Conservation (phyloP, 1,139 yeast species). For the Debaryomyces coudertii region DNA sequence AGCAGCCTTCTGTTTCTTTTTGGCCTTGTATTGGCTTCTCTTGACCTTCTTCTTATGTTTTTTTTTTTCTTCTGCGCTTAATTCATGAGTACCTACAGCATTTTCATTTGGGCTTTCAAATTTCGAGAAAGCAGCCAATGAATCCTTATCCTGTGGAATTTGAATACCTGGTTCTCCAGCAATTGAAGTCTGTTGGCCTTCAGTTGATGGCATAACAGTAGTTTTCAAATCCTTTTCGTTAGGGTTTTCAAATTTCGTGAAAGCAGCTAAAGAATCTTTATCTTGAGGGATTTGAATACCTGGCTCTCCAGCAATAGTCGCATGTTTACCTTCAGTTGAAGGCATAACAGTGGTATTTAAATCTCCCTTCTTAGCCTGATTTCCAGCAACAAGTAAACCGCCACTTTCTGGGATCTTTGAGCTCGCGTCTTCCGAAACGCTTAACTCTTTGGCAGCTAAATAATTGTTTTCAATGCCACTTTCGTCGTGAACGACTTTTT, state of each 20-base stretch:
- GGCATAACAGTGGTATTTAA: slow-evolving; percentile 60
- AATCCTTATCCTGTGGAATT: slow-evolving; percentile 42
- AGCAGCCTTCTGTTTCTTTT: slow-evolving; percentile 48
- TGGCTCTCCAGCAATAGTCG: slow-evolving; percentile 58
- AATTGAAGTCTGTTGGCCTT: slow-evolving; percentile 42
- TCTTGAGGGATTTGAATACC: slow-evolving; percentile 51
- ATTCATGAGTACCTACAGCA: slow-evolving; percentile 21
- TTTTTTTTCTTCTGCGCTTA: slow-evolving; percentile 45
- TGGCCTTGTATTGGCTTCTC: slow-evolving; percentile 50
- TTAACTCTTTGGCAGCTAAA: slow-evolving; percentile 46
- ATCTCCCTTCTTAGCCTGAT: slow-evolving; percentile 21
- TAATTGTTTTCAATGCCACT: slow-evolving; percentile 66
- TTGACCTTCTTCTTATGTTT: slow-evolving; percentile 53
- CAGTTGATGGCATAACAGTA: not conserved
- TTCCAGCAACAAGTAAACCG: slow-evolving; percentile 30
- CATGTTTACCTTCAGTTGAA: slow-evolving; percentile 49
- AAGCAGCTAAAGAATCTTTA: slow-evolving; percentile 44
- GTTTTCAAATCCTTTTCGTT: slow-evolving; percentile 52
- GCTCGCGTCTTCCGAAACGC: slow-evolving; percentile 25
- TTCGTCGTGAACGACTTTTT: slow-evolving; percentile 48
- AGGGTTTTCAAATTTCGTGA: slow-evolving; percentile 36
- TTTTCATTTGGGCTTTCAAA: slow-evolving; percentile 43
- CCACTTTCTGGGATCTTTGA: slow-evolving; percentile 58
- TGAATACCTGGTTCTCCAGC: slow-evolving; percentile 63
- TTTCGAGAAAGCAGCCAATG: slow-evolving; percentile 41